These are phyloP conservation scores for Phycomyces nitens DNA, from an alignment of 192 early-diverging fungal genomes.

Conservation along the genomic window DNA sequence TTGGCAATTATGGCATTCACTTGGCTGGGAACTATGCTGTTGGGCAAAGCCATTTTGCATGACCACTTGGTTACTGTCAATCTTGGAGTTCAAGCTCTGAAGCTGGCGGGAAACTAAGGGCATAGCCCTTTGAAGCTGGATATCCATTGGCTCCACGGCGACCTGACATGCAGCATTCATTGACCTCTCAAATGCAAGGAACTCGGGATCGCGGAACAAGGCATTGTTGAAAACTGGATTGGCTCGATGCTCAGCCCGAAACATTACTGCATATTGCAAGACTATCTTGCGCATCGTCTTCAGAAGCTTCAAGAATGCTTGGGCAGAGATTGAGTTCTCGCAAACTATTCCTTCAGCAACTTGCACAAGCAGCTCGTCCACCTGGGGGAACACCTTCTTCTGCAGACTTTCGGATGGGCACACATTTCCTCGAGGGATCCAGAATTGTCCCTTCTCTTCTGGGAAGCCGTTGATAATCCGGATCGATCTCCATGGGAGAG, in stretches of 20 bases:
- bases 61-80: no score
- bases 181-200: neutral
- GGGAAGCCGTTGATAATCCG: neutral
- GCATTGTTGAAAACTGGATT: neutral
- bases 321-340: neutral
- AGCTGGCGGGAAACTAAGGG: neutral
- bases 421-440: neutral
- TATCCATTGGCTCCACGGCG: neutral
- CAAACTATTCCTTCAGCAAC: neutral
- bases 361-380: neutral
- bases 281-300: neutral
- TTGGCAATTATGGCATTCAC: no score
- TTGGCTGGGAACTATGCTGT: no score
- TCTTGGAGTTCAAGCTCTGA: no score
- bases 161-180: neutral
- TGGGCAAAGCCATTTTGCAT: no score
- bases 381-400: neutral
- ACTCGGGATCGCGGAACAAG: neutral
- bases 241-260: neutral
- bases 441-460: neutral
- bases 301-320: neutral
- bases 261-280: slow-evolving; percentile 8
- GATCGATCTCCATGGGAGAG: neutral
- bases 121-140: neutral
- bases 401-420: neutral